Base-by-base conservation (phyloP, 352 stramenopile genomes). In the Phytophthora podocarpi region DNA sequence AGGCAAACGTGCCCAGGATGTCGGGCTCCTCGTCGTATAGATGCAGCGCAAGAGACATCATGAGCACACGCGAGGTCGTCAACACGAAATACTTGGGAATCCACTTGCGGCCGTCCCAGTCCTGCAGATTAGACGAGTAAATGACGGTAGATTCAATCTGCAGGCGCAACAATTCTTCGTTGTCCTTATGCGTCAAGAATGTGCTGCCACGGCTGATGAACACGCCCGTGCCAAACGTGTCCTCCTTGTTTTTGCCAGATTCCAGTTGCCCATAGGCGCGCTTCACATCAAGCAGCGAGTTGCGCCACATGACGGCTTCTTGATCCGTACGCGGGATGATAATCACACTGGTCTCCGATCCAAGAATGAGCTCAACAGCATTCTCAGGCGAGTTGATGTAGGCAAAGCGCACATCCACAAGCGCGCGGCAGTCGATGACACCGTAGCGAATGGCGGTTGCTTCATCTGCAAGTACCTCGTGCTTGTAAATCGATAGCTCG, bases 401-500 rank as follows among this genome's bases (percentile, higher is more conserved):
- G 8, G 86, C 83, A 59, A 91, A 96, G 6, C 80, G 82, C 35
- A 94, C 87, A 36, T 96, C 87, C 7, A 91, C 72, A 4, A 96
- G 67, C 23, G 85, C 85, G 6, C 87, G 85, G 16, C 85, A 93
- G 60, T 96, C 87, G 21, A 96, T 91, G 4, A 96, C 87, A 49
- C 87, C 87, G 52, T 96, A 94, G 0, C 87, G 87, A 64, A 96
- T 96, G 3, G 87, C 78, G 15, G 66, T 80, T 4, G 76, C 72
- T 53, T 96, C 87, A 35, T 96, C 84, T 20, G 81, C 73, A 9
- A 91, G 57, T 5, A 96, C 70, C 51, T 95, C 85, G 67, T 96
- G 87, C 71, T 96, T 96, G 71, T 93, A 96, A 59, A 96, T 96
- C 6, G 87, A 93, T 9, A 96, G 67, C 43, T 96, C 87, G 56